phyloP scores from a whole-genome alignment of 2,329 filamentous ascomycete species.

The Scedosporium apiospermum region DNA sequence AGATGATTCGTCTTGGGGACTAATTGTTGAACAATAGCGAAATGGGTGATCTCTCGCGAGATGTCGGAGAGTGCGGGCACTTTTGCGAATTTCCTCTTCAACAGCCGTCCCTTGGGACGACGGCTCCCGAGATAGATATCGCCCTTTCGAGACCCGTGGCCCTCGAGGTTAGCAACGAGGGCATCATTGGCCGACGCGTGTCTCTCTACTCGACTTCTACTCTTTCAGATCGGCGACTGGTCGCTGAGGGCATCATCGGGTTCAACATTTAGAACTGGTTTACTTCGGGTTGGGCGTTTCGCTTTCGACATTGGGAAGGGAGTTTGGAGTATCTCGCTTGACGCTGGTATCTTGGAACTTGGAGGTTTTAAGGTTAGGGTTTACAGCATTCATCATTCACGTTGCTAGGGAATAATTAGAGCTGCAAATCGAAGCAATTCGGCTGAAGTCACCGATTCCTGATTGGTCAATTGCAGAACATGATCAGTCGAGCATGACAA shows the following conservation, averaged over 20 bases:
- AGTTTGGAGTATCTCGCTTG: background rate
- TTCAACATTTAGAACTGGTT: constrained; percentile 22
- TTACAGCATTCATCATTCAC: too few relatives aligned
- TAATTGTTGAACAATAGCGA: background rate
- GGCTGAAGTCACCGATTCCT: too few relatives aligned
- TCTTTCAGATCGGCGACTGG: constrained; percentile 15
- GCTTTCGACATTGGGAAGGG: background rate
- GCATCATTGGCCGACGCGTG: constrained; percentile 39
- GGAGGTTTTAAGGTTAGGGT: too few relatives aligned
- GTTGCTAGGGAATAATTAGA: too few relatives aligned
- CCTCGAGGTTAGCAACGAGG: constrained; percentile 32
- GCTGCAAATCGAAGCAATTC: too few relatives aligned
- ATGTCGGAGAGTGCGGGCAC: constrained; percentile 2
- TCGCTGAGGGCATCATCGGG: constrained; percentile 39
- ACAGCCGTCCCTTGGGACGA: background rate
- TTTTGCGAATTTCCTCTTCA: constrained; percentile 2
- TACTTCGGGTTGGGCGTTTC: background rate
- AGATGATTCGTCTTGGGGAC: too few relatives aligned
- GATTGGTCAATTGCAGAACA: too few relatives aligned
- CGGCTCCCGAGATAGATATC: background rate
- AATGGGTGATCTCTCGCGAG: background rate
- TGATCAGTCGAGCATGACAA: too few relatives aligned
- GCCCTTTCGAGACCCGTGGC: constrained; percentile 28
- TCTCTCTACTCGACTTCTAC: constrained; percentile 23
- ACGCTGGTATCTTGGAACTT: too few relatives aligned